Evolutionary conservation across 106 monocot genomes (phyloP), one percentile per base, ranked within the genome.

Genomic region (Hemerocallis citrina): DNA sequence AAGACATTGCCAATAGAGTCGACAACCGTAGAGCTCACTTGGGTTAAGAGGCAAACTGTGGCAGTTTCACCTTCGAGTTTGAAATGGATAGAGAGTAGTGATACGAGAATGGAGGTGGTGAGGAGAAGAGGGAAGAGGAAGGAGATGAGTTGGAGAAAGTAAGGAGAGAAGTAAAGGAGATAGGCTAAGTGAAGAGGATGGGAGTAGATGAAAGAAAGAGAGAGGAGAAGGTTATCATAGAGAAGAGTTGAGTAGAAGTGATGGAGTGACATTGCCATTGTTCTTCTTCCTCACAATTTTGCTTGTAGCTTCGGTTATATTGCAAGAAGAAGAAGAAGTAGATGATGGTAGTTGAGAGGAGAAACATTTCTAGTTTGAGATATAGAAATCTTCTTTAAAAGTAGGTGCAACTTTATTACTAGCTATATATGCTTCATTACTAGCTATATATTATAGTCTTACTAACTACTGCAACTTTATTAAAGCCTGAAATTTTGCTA

Each of bases 111-210:
- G 25, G 63, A 71, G 22, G 88, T 88, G 62, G 88, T 74, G 76
- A 81, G 46, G 66, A 88, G 78, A 40, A 93, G 84, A 31, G 81
- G 93, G 50, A 28, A 79, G 66, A 93, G 74, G 74, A 85, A 93
- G n/a, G 55, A 79, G 56, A 82, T 11, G 38, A 84, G 59, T 2
- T 48, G 50, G 73, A 81, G 43, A 31, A 93, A 31, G 74, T 79
- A 70, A 69, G 81, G 76, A 14, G 55, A 81, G 88, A 76, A 82
- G 85, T 81, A 69, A 34, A 88, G 62, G 57, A 85, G 34, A 64
- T 81, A 93, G 46, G 74, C 71, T 20, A 75, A 56, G 38, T 68
- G 63, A 25, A 93, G 63, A 27, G 85, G 84, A 64, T 85, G 84
- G 11, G 68, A 79, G 52, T 20, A 23, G 0, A 78, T 10, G 73